Evolutionary conservation across 345 rosid species (phyloP).

Genomic region (Eucalyptus sp.): DNA sequence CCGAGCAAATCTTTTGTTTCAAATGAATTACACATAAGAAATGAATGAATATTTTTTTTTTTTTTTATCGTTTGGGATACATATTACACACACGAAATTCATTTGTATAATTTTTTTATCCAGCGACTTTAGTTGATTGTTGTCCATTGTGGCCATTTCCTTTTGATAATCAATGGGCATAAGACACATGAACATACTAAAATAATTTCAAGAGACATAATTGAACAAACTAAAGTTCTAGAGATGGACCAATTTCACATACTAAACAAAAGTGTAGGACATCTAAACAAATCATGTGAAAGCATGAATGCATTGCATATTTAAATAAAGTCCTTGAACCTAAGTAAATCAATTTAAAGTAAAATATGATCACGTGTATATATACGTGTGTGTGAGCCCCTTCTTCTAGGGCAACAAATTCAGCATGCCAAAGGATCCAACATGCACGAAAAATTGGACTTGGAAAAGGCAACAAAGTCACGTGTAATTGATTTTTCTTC

Average conservation of each 20-base stretch:
- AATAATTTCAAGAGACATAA: background rate
- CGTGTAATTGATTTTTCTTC: background rate
- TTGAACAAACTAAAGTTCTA: background rate
- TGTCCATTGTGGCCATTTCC: background rate
- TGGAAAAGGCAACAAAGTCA: background rate
- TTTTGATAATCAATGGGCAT: background rate
- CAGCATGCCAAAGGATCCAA: background rate
- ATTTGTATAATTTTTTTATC: too few relatives aligned
- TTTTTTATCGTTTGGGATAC: fast-evolving
- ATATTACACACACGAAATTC: too few relatives aligned
- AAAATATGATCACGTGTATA: too few relatives aligned
- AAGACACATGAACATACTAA: background rate
- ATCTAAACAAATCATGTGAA: background rate
- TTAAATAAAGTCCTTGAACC: background rate
- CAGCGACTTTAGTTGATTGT: background rate
- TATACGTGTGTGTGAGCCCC: too few relatives aligned
- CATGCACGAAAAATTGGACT: background rate
- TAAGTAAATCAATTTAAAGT: too few relatives aligned
- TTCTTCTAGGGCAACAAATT: too few relatives aligned
- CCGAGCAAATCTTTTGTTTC: background rate
- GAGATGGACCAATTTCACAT: background rate
- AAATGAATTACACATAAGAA: background rate
- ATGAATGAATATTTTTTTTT: background rate
- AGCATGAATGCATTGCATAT: background rate
- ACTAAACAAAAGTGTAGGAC: background rate